phyloP scores from a whole-genome alignment of 2,329 filamentous ascomycete species.

The Lecanoromycetidae sp. region DNA sequence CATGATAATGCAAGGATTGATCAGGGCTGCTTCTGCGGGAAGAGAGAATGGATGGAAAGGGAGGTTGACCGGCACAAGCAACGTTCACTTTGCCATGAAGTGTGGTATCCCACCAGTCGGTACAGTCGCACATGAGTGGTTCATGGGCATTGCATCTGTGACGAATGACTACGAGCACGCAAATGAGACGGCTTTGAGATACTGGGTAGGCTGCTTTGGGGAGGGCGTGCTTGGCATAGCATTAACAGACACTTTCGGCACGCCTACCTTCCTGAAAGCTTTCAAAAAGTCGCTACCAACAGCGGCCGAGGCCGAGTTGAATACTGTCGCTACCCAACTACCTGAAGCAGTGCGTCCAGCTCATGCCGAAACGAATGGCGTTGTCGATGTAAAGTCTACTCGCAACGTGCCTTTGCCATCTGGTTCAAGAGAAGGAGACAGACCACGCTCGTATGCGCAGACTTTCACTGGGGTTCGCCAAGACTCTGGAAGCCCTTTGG shows the following conservation, averaged over 20 bases:
- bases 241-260: slow-evolving; percentile 93
- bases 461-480: slow-evolving; percentile 76
- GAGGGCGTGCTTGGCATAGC: slow-evolving; percentile 73
- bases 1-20: slow-evolving; percentile 76
- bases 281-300: slow-evolving; percentile 58
- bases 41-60: slow-evolving; percentile 54
- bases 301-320: slow-evolving; percentile 18
- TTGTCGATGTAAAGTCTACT: slow-evolving; percentile 5
- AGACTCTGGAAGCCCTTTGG: slow-evolving; percentile 74
- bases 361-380: neutral
- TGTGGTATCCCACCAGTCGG: slow-evolving; percentile 75
- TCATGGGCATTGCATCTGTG: slow-evolving; percentile 94
- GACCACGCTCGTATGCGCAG: slow-evolving; percentile 56
- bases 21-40: slow-evolving; percentile 61
- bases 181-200: slow-evolving; percentile 69
- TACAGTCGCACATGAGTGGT: slow-evolving; percentile 95
- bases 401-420: neutral
- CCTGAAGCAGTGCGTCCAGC: slow-evolving; percentile 14
- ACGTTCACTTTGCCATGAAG: slow-evolving; percentile 93
- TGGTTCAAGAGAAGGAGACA: neutral
- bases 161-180: slow-evolving; percentile 73
- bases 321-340: slow-evolving; percentile 10
- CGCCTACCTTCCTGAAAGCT: slow-evolving; percentile 70
- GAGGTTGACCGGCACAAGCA: slow-evolving; percentile 77
- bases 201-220: slow-evolving; percentile 89